Conservation (phyloP, 495 filamentous ascomycete genomes). For the Neurospora sp. region DNA sequence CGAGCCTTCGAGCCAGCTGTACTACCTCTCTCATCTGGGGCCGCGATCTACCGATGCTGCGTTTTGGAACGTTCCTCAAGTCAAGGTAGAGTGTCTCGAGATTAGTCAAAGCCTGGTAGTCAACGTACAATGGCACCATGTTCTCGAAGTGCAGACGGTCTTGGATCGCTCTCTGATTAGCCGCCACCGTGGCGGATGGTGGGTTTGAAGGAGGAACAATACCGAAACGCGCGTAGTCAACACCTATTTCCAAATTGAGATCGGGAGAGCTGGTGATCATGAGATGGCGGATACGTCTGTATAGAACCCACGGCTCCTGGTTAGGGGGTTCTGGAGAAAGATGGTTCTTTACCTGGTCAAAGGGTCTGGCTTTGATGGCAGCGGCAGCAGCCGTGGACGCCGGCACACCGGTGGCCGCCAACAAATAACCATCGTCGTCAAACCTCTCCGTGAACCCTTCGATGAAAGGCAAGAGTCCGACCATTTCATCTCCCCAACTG, state of each 20-base stretch:
- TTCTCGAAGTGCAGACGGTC: slow-evolving; percentile 1
- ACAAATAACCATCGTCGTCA: background rate
- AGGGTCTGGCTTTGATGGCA: background rate
- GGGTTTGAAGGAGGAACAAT: background rate
- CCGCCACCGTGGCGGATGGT: background rate
- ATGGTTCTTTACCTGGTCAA: background rate
- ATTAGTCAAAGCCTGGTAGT: slow-evolving; percentile 2
- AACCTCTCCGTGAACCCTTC: background rate
- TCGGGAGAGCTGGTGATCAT: background rate
- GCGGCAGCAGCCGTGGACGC: background rate
- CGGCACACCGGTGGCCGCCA: background rate
- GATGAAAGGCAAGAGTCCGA: background rate
- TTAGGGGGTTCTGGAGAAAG: background rate
- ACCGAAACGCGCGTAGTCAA: background rate
- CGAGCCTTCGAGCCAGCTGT: background rate
- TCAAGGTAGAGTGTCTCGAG: slow-evolving; percentile 14
- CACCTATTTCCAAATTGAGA: background rate
- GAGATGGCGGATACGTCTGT: slow-evolving; percentile 1
- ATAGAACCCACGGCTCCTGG: background rate
- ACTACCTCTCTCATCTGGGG: background rate
- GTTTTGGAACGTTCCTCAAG: background rate
- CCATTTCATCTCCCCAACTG: background rate
- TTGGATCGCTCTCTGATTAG: background rate
- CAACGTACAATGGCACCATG: slow-evolving; percentile 1
- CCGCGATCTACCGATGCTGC: too few relatives aligned